Conservation (phyloP, 2,329 filamentous ascomycete species). For the Dothideomycetes sp. region DNA sequence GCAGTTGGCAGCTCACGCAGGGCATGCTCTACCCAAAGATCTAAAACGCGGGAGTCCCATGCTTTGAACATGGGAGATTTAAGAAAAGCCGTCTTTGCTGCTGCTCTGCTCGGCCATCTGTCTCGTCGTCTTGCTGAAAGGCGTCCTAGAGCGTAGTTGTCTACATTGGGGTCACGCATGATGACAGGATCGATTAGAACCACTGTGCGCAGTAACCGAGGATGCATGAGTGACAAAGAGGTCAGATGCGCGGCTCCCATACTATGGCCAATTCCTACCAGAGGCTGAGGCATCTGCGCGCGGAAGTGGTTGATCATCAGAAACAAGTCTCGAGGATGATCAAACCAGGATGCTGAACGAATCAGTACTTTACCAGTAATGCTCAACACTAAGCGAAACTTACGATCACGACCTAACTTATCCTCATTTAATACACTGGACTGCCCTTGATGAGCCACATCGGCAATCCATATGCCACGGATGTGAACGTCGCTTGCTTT, state of each 20-base stretch:
- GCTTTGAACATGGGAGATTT: constrained; percentile 65
- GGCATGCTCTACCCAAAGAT: constrained; percentile 63
- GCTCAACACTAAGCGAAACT: constrained; percentile 21
- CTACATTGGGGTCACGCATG: constrained; percentile 35
- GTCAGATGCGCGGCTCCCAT: constrained; percentile 71
- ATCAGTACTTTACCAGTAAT: constrained; percentile 6
- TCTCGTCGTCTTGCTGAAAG: constrained; percentile 67
- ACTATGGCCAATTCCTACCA: constrained; percentile 81
- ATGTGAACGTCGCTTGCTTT: constrained; percentile 57
- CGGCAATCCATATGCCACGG: constrained; percentile 79
- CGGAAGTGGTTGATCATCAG: constrained; percentile 81
- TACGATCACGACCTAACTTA: constrained; percentile 74
- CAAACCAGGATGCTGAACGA: constrained; percentile 65
- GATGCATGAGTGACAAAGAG: constrained; percentile 66
- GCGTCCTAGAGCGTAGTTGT: constrained; percentile 37
- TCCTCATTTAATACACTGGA: constrained; percentile 70
- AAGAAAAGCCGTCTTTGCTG: constrained; percentile 57
- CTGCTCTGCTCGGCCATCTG: constrained; percentile 66
- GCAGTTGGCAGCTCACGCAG: constrained; percentile 63
- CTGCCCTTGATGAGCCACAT: constrained; percentile 75
- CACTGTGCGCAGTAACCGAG: constrained; percentile 65
- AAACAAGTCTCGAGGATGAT: constrained; percentile 75
- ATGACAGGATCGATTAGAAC: constrained; percentile 83
- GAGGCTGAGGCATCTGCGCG: constrained; percentile 65
- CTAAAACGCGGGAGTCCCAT: constrained; percentile 75